Conservation (phyloP, 2,329 filamentous ascomycete genomes). For the Phaeosphaeria sp. region DNA sequence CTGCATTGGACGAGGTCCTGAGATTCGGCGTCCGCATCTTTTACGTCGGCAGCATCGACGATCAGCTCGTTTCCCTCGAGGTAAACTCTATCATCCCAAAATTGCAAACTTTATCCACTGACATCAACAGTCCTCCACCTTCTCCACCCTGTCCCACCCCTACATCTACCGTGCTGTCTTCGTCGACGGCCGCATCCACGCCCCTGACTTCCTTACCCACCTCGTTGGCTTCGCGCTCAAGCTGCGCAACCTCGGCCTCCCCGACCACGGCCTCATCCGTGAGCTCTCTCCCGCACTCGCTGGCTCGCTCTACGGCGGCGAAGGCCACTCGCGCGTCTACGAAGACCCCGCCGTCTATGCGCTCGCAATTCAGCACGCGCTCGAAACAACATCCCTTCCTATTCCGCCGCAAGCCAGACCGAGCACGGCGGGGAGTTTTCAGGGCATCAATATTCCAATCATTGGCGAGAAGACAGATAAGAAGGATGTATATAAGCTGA, state of each 20-base stretch:
- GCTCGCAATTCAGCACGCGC: conserved; percentile 55
- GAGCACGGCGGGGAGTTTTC: conserved; percentile 28
- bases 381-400: conserved; percentile 54
- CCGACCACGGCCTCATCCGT: conserved; percentile 90
- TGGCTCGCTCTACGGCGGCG: conserved; percentile 87
- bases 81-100: conserved; percentile 50
- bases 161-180: conserved; percentile 97
- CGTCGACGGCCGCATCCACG: conserved; percentile 89
- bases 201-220: conserved; percentile 91
- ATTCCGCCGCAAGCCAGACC: conserved; percentile 27
- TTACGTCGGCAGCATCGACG: conserved; percentile 93
- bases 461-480: conserved; percentile 33
- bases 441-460: conserved; percentile 41
- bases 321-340: conserved; percentile 92
- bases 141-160: conserved; percentile 83
- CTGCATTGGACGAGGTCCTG: conserved; percentile 75
- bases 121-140: conserved; percentile 80
- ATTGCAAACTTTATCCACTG: neutral
- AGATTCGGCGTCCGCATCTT: conserved; percentile 82
- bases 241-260: conserved; percentile 88
- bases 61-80: conserved; percentile 93
- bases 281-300: conserved; percentile 89
- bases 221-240: conserved; percentile 93
- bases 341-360: conserved; percentile 87
- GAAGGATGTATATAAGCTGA: conserved; percentile 34